phyloP scores from a whole-genome alignment of 768 basidiomycete species.

The Boletus edulis region DNA sequence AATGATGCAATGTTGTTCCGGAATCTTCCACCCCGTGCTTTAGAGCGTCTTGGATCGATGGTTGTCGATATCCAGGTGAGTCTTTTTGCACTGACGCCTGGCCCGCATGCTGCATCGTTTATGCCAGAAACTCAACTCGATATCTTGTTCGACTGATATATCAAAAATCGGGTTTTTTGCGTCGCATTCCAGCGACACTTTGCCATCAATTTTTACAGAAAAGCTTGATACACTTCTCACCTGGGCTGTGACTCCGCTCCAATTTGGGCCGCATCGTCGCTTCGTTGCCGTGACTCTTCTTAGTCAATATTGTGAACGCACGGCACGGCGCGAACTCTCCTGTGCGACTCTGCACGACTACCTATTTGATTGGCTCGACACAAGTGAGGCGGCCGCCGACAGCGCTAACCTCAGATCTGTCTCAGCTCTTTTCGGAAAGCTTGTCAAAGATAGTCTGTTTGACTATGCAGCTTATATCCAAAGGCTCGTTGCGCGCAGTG shows the following conservation, averaged over 20 bases:
- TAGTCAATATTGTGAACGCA: conserved; percentile 57
- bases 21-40: conserved; percentile 58
- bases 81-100: background rate
- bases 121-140: conserved; percentile 69
- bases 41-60: conserved; percentile 59
- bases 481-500: conserved; percentile 77
- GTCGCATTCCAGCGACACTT: too few relatives aligned
- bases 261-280: conserved; percentile 64
- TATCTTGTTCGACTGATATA: conserved; percentile 58
- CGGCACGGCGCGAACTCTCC: conserved; percentile 60
- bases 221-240: conserved; percentile 75
- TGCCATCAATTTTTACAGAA: conserved; percentile 43
- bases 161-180: too few relatives aligned
- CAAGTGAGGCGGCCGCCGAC: conserved; percentile 59
- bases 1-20: conserved; percentile 81
- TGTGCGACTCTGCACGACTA: conserved; percentile 69
- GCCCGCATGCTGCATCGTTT: background rate
- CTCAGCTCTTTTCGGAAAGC: conserved; percentile 66
- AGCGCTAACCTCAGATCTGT: conserved; percentile 54
- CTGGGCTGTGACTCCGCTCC: conserved; percentile 78
- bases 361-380: conserved; percentile 80
- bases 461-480: conserved; percentile 76
- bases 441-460: conserved; percentile 68
- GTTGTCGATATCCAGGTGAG: conserved; percentile 51
- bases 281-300: conserved; percentile 74